These are phyloP conservation scores for Hydrangea macrophylla DNA, from an alignment of 148 eudicot species.

Conservation along the genomic window DNA sequence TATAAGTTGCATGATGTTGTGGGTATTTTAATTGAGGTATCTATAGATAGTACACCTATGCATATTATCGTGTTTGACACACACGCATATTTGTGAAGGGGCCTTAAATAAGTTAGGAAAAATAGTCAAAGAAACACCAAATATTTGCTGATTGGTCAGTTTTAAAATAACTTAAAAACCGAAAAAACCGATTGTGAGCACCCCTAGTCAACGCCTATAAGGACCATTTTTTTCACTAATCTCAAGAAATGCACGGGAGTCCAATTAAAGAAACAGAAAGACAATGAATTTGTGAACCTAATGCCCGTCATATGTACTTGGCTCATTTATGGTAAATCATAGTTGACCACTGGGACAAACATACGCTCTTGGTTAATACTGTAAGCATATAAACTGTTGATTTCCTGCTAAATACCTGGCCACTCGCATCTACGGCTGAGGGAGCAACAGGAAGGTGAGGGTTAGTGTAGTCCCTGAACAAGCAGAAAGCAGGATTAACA, in stretches of 20 bases:
- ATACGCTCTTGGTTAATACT: not conserved
- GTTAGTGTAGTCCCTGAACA: constrained; percentile 90
- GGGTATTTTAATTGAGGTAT: no score
- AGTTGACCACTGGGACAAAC: not conserved
- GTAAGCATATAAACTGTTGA: not conserved
- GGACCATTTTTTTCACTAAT: no score
- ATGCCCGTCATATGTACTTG: not conserved
- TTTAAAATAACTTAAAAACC: no score
- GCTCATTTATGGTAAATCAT: not conserved
- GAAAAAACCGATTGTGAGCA: no score
- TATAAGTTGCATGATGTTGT: not conserved
- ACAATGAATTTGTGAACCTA: not conserved
- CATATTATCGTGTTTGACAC: not conserved
- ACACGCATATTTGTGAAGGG: not conserved
- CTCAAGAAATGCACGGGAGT: no score
- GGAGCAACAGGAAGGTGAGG: constrained; percentile 90
- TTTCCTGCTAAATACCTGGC: constrained; percentile 63
- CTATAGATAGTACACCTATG: no score
- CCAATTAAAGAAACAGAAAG: not conserved
- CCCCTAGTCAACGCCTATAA: no score
- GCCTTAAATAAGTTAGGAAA: not conserved
- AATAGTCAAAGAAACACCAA: not conserved
- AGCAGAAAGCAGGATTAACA: constrained; percentile 10
- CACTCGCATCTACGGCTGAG: constrained; percentile 85
- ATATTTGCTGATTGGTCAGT: no score